Conservation (phyloP, 106 monocot species). For the Cymbidium sinense region DNA sequence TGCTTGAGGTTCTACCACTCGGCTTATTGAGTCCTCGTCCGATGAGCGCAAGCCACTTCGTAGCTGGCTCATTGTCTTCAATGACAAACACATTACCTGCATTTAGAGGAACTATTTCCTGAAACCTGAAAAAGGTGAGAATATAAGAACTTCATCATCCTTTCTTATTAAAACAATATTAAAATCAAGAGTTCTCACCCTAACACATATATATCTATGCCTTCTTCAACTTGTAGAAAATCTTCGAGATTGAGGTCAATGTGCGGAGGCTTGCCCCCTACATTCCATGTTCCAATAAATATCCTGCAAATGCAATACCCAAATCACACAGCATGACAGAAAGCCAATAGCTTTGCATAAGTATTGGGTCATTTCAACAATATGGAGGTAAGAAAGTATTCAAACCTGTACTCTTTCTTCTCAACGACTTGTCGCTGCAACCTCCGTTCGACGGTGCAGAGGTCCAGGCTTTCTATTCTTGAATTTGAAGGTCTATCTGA, state of each 20-base stretch:
- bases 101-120: conserved; percentile 96
- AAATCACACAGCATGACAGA: background rate
- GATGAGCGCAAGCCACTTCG: conserved; percentile 77
- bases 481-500: conserved; percentile 57
- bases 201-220: conserved; percentile 79
- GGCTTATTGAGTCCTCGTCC: conserved; percentile 74
- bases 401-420: conserved; percentile 48
- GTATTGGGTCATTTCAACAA: background rate
- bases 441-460: conserved; percentile 24
- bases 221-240: conserved; percentile 74
- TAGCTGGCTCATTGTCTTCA: conserved; percentile 89
- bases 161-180: too few species aligned
- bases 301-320: conserved; percentile 38
- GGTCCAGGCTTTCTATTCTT: conserved; percentile 54
- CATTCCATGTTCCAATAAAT: conserved; percentile 96
- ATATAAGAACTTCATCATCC: background rate
- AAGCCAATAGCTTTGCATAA: background rate
- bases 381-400: background rate
- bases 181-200: conserved; percentile 38
- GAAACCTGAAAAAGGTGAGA: conserved; percentile 56
- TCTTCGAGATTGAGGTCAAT: conserved; percentile 64
- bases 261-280: conserved; percentile 79
- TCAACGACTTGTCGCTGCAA: conserved; percentile 16
- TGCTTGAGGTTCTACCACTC: background rate
- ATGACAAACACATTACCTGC: conserved; percentile 83